Conservation (phyloP, 176 grass and related monocot species). For the Secale cereale region DNA sequence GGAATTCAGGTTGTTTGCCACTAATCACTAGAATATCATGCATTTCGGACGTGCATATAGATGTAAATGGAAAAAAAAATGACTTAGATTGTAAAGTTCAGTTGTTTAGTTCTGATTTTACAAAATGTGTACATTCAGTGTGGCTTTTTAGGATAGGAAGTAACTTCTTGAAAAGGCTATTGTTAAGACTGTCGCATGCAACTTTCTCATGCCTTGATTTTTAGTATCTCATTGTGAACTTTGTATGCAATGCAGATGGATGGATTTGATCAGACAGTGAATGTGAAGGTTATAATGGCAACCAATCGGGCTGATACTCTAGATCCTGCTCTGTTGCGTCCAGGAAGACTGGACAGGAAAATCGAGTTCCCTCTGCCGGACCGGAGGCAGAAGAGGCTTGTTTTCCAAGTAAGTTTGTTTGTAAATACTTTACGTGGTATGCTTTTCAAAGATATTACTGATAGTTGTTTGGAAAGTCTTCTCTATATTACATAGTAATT, state of each 20-base stretch:
- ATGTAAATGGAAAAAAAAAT: background rate
- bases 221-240: background rate
- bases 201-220: background rate
- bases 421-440: background rate
- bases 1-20: background rate
- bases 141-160: background rate
- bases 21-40: background rate
- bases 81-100: background rate
- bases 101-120: background rate
- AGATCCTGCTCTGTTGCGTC: conserved; percentile 91
- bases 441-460: background rate
- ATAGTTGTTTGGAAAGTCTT: background rate
- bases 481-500: background rate
- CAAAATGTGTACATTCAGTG: background rate
- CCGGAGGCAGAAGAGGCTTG: conserved; percentile 87
- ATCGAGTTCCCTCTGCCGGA: conserved; percentile 98
- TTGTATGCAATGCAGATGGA: conserved; percentile 78
- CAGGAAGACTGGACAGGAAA: conserved; percentile 92
- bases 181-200: background rate
- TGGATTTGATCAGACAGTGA: conserved; percentile 99
- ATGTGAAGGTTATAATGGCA: conserved; percentile 99
- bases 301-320: conserved; percentile 97
- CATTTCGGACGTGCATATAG: background rate
- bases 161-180: background rate
- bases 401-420: conserved; percentile 80